Evolutionary conservation across 345 rosid genomes (phyloP).

Genomic region (Mangifera indica): DNA sequence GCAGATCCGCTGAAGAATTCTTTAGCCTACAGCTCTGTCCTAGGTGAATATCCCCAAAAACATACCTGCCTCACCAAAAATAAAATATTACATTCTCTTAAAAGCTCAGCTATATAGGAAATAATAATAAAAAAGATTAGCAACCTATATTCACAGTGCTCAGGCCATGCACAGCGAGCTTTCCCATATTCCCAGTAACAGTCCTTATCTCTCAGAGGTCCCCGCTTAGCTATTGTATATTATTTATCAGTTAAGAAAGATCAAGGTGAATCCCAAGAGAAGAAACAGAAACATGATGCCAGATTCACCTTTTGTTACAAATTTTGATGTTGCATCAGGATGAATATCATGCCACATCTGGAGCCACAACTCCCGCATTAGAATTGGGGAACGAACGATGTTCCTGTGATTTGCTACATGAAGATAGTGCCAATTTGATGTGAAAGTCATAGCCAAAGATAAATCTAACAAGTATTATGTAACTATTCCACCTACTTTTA

Average conservation of each 20-base stretch:
- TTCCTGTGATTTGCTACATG: slow-evolving; percentile 94
- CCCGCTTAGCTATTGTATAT: slow-evolving; percentile 69
- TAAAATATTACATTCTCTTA: background rate
- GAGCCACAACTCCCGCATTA: slow-evolving; percentile 99
- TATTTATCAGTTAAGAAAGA: slow-evolving; percentile 13
- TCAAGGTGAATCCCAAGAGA: slow-evolving; percentile 2
- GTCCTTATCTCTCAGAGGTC: slow-evolving; percentile 87
- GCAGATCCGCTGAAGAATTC: slow-evolving; percentile 62
- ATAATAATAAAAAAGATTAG: background rate
- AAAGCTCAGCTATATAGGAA: background rate
- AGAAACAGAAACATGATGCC: background rate
- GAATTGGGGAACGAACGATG: slow-evolving; percentile 81
- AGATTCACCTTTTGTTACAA: slow-evolving; percentile 80
- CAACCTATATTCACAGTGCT: slow-evolving; percentile 94
- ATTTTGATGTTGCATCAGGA: slow-evolving; percentile 57
- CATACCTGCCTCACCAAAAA: slow-evolving; percentile 50
- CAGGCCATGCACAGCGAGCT: slow-evolving; percentile 95
- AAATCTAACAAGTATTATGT: background rate
- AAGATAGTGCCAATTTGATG: slow-evolving; percentile 29
- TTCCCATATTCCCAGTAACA: slow-evolving; percentile 99
- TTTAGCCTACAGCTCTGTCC: slow-evolving; percentile 98
- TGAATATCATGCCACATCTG: slow-evolving; percentile 97
- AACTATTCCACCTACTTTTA: slow-evolving; percentile 47
- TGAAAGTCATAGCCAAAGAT: background rate
- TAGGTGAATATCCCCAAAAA: slow-evolving; percentile 90